Conservation (phyloP, 495 filamentous ascomycete genomes). For the Emericellopsis terricola region DNA sequence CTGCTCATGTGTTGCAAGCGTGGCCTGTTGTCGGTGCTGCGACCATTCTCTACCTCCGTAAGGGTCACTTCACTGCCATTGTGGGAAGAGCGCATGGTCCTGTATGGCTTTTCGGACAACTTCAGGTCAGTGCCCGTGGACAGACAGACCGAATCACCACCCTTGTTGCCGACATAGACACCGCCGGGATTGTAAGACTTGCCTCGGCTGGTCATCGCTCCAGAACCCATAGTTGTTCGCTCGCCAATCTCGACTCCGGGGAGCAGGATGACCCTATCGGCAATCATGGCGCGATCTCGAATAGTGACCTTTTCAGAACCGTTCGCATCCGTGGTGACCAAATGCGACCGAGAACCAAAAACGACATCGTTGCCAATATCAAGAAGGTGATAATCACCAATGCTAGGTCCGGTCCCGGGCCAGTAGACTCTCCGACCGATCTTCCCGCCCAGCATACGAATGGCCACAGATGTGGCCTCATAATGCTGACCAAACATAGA, state of each 20-base stretch:
- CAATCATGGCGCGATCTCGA: conserved; percentile 24
- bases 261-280: conserved; percentile 8
- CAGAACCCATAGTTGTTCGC: conserved; percentile 22
- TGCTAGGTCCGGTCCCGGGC: conserved; percentile 25
- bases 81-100: background rate
- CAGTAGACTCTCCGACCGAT: conserved; percentile 28
- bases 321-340: conserved; percentile 24
- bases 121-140: background rate
- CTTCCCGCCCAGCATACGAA: conserved; percentile 21
- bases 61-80: conserved; percentile 1
- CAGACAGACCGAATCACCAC: conserved; percentile 22
- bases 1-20: conserved; percentile 1
- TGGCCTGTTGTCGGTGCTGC: background rate
- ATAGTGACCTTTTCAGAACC: conserved; percentile 21
- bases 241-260: conserved; percentile 19
- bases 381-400: conserved; percentile 26
- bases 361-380: conserved; percentile 26
- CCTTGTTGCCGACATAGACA: conserved; percentile 25
- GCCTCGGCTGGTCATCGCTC: conserved; percentile 20
- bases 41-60: background rate
- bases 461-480: conserved; percentile 20
- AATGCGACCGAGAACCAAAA: conserved; percentile 25
- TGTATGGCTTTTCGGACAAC: background rate
- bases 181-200: conserved; percentile 17
- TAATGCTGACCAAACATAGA: conserved; percentile 23